Conservation (phyloP, 306 rosid species). For the Amphicarpaea edgeworthii region DNA sequence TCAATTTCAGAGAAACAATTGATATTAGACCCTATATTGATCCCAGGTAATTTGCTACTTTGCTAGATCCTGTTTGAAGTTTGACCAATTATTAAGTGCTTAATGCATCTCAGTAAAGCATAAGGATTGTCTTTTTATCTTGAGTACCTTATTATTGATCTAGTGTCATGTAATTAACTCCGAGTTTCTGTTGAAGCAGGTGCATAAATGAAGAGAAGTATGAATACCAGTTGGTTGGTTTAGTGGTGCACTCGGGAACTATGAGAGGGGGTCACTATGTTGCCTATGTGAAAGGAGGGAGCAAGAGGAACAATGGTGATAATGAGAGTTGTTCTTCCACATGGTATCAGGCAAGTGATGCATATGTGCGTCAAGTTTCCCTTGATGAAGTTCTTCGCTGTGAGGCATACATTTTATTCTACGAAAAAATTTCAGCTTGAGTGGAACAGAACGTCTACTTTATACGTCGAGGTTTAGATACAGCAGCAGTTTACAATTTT, state of each 20-base stretch:
- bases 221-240: conserved; percentile 74
- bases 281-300: conserved; percentile 86
- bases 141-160: background rate
- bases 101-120: too few relatives aligned
- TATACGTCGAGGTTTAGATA: conserved; percentile 44
- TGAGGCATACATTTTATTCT: conserved; percentile 93
- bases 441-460: conserved; percentile 45
- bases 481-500: too few relatives aligned
- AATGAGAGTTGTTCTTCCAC: conserved; percentile 48
- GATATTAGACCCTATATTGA: conserved; percentile 90
- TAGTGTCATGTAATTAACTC: conserved; percentile 33
- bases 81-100: too few relatives aligned
- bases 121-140: too few relatives aligned
- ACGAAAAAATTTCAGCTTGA: conserved; percentile 71
- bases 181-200: conserved; percentile 52
- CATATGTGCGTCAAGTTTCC: conserved; percentile 65
- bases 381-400: conserved; percentile 75
- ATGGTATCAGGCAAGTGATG: conserved; percentile 94
- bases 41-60: conserved; percentile 68
- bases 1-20: conserved; percentile 72
- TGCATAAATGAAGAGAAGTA: conserved; percentile 58
- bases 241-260: conserved; percentile 85
- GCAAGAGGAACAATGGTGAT: conserved; percentile 59
- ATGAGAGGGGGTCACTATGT: conserved; percentile 97
- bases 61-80: conserved; percentile 26